Evolutionary conservation across 495 filamentous ascomycete genomes (phyloP).

Genomic region (Podospora didyma): DNA sequence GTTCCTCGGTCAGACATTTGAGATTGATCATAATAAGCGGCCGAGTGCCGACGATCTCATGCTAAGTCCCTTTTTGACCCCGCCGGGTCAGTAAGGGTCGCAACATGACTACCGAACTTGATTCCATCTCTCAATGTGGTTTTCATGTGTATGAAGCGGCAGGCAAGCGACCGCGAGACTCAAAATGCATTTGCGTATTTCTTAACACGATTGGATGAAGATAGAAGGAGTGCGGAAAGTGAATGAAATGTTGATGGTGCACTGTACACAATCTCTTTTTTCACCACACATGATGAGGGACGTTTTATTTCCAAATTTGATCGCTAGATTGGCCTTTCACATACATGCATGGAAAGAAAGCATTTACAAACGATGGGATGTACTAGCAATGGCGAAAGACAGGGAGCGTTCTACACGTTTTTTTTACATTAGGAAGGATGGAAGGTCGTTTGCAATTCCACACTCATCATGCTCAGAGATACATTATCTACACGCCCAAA

Average conservation of each 20-base stretch:
- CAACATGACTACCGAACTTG: not conserved
- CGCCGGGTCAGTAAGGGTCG: slow-evolving; percentile 20
- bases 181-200: not conserved
- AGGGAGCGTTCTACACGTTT: not conserved
- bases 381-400: not conserved
- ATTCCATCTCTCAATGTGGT: not conserved
- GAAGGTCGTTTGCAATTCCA: too few species aligned
- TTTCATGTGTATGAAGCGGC: too few species aligned
- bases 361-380: not conserved
- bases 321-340: not conserved
- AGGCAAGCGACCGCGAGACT: too few species aligned
- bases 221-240: not conserved
- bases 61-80: slow-evolving; percentile 72
- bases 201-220: not conserved
- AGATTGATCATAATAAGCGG: slow-evolving; percentile 87
- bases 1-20: slow-evolving; percentile 87
- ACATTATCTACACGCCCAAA: too few species aligned
- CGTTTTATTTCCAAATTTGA: not conserved
- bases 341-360: not conserved
- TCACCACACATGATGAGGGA: not conserved
- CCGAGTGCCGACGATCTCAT: slow-evolving; percentile 89
- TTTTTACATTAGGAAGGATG: not conserved
- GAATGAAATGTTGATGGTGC: too few species aligned
- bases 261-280: not conserved
- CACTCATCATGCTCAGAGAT: too few species aligned